These are phyloP conservation scores for Albatrellus ellisii DNA, from an alignment of 768 basidiomycete genomes.

Conservation along the genomic window DNA sequence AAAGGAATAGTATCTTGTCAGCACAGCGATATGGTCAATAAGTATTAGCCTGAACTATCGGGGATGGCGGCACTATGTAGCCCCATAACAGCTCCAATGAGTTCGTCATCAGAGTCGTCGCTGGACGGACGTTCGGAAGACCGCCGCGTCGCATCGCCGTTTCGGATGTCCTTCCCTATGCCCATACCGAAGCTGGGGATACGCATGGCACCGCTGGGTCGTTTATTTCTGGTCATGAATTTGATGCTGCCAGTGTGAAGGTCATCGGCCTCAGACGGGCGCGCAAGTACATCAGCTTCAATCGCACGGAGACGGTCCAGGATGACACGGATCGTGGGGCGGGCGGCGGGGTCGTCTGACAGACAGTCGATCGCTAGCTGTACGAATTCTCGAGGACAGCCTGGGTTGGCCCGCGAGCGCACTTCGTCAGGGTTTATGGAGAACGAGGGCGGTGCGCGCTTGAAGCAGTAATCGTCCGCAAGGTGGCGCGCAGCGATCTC, in stretches of 20 bases:
- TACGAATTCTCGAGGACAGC: constrained; percentile 71
- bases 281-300: constrained; percentile 69
- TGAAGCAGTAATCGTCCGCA: constrained; percentile 73
- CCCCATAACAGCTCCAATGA: constrained; percentile 44
- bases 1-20: constrained; percentile 3
- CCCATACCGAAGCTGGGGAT: constrained; percentile 82
- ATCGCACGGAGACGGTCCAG: constrained; percentile 69
- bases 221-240: constrained; percentile 59
- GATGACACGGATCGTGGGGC: constrained; percentile 70
- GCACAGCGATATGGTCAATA: neutral
- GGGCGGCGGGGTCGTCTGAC: constrained; percentile 41
- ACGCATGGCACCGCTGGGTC: constrained; percentile 46
- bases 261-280: constrained; percentile 47
- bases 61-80: constrained; percentile 39
- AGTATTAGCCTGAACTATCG: constrained; percentile 19
- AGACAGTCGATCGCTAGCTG: constrained; percentile 72
- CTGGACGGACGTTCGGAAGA: constrained; percentile 24
- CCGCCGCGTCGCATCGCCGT: constrained; percentile 19
- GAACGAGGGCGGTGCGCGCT: constrained; percentile 70
- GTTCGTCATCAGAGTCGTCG: constrained; percentile 52
- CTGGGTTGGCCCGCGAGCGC: constrained; percentile 45
- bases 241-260: constrained; percentile 78
- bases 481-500: constrained; percentile 78
- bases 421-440: constrained; percentile 70
- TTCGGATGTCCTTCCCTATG: constrained; percentile 44